Conservation (phyloP, 805 yeast species). For the Candida fluviatilis region DNA sequence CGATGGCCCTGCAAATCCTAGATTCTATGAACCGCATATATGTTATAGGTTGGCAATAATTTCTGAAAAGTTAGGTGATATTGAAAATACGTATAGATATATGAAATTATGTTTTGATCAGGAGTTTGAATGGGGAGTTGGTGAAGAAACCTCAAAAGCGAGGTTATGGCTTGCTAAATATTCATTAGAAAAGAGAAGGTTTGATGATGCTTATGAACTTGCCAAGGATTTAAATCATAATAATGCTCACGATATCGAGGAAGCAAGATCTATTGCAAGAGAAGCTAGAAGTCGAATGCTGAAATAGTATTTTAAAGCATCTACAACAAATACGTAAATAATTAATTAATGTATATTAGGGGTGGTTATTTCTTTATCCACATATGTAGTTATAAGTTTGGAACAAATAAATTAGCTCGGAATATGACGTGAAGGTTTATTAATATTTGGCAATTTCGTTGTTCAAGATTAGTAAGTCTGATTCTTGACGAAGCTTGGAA, state of each 20-base stretch:
- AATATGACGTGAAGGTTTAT: neutral
- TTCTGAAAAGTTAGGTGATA: slow-evolving; percentile 53
- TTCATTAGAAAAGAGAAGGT: slow-evolving; percentile 54
- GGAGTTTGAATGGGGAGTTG: slow-evolving; percentile 59
- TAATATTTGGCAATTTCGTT: slow-evolving; percentile 20
- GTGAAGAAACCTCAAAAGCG: slow-evolving; percentile 75
- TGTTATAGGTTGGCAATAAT: slow-evolving; percentile 66
- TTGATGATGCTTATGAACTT: slow-evolving; percentile 64
- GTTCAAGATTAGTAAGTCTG: slow-evolving; percentile 24
- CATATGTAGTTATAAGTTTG: neutral
- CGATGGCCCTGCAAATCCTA: neutral
- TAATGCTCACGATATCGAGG: slow-evolving; percentile 82
- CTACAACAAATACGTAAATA: no score
- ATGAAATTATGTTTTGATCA: slow-evolving; percentile 68
- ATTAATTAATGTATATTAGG: neutral
- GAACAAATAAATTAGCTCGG: neutral
- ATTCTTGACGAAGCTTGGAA: slow-evolving; percentile 15
- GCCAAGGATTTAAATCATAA: slow-evolving; percentile 68
- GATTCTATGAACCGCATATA: slow-evolving; percentile 40
- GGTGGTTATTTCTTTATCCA: no score
- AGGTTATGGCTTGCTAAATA: slow-evolving; percentile 80
- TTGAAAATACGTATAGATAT: slow-evolving; percentile 49
- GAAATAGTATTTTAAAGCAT: slow-evolving; percentile 1
- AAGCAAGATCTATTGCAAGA: slow-evolving; percentile 78
- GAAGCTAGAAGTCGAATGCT: slow-evolving; percentile 61